Evolutionary conservation across 1,284 basidiomycete species (phyloP).

Genomic region (Irpex sp.): DNA sequence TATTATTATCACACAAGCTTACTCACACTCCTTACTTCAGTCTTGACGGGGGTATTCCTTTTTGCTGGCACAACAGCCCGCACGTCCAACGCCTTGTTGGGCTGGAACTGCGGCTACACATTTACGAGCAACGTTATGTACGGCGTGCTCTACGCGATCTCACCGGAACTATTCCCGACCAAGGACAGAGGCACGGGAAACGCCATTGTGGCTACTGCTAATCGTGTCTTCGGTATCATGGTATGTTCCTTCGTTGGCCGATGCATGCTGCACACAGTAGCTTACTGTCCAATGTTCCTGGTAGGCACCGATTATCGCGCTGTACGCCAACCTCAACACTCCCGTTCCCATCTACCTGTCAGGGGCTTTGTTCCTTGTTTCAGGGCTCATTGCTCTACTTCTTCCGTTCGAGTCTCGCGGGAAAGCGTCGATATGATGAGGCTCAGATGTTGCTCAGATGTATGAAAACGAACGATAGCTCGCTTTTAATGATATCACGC

Average conservation of each 20-base stretch:
- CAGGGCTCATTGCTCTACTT: slow-evolving; percentile 59
- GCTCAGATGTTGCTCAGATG: not conserved
- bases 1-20: not conserved
- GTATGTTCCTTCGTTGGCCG: slow-evolving; percentile 26
- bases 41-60: slow-evolving; percentile 65
- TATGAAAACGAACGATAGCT: not conserved
- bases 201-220: slow-evolving; percentile 56
- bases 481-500: too few relatives aligned
- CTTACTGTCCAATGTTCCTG: not conserved
- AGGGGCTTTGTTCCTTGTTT: slow-evolving; percentile 59
- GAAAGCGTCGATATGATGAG: slow-evolving; percentile 51
- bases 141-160: slow-evolving; percentile 64
- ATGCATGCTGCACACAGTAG: not conserved
- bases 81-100: slow-evolving; percentile 59
- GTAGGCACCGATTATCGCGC: slow-evolving; percentile 64
- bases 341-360: slow-evolving; percentile 71
- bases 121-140: slow-evolving; percentile 72
- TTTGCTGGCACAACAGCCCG: slow-evolving; percentile 66
- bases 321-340: slow-evolving; percentile 57
- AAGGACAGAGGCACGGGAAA: slow-evolving; percentile 73
- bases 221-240: slow-evolving; percentile 63
- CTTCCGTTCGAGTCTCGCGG: slow-evolving; percentile 74
- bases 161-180: slow-evolving; percentile 69
- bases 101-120: slow-evolving; percentile 71
- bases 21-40: slow-evolving; percentile 25